These are phyloP conservation scores for Aphanomyces astaci DNA, from an alignment of 352 stramenopile species.

Conservation along the genomic window DNA sequence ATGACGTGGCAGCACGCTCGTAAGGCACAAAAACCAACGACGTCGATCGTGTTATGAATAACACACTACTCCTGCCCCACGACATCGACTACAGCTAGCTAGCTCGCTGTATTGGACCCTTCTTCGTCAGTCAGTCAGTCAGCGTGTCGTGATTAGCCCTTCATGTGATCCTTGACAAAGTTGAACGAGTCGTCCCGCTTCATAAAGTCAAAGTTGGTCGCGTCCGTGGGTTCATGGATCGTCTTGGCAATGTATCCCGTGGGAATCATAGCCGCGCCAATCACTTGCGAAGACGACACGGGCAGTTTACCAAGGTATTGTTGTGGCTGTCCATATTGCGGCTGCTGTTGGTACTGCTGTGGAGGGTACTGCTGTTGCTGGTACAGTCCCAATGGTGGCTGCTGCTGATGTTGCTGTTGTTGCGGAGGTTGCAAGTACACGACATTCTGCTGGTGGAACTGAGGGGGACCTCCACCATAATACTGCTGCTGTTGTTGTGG, in stretches of 20 bases:
- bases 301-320: slow-evolving; percentile 25
- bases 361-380: no score
- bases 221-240: slow-evolving; percentile 73
- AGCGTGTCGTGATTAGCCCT: no score
- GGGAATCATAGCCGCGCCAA: slow-evolving; percentile 76
- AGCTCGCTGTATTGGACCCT: not conserved
- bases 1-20: not conserved
- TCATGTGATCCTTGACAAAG: slow-evolving; percentile 85
- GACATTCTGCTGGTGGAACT: not conserved
- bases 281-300: slow-evolving; percentile 50
- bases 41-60: no score
- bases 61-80: no score
- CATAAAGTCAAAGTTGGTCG: slow-evolving; percentile 73
- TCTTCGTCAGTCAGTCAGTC: no score
- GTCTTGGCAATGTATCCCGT: slow-evolving; percentile 83
- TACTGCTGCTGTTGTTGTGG: slow-evolving; percentile 40
- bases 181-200: slow-evolving; percentile 85
- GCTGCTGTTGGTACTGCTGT: no score
- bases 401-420: slow-evolving; percentile 51
- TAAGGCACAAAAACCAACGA: no score
- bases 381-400: slow-evolving; percentile 46
- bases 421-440: slow-evolving; percentile 20
- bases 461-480: not conserved
- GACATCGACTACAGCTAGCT: no score
- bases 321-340: no score